Base-by-base conservation (phyloP, 2,329 filamentous ascomycete genomes). In the Fusarium sp. region DNA sequence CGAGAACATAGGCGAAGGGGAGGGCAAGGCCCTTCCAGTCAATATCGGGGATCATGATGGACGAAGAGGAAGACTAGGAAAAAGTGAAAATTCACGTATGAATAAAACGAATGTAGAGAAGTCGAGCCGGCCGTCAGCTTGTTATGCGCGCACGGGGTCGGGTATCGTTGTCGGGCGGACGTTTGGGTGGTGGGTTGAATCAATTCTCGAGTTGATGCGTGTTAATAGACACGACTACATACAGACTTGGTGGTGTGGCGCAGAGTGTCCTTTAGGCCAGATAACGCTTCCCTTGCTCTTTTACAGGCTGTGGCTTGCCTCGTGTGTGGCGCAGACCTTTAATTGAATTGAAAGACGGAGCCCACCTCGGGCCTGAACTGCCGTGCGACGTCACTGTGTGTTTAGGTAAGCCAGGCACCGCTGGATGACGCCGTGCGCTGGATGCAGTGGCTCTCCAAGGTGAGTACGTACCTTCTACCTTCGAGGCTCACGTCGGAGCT, bases 21-120 rank as follows among this genome's bases (percentile, higher is more conserved):
- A 98, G 89, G 78, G 90, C 86, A 66, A 98, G 91, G 83, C 93
- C 92, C 82, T 92, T 84, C 94, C 94, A 97, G 86, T 97, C 89
- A 72, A 91, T 81, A 68, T 83, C 80, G 73, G 23, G 23, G 23
- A 88, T 81, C 85, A 89, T 88, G 63, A 71, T 79, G 77, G 70
- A 56, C 46, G 44, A 51, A 36, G 23, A 40, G 12, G 16, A 48
- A 52, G 50, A 60, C 48, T 46, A 52, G n/a, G 27, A 63, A 51
- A 47, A 47, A 40, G 59, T 34, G 13, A 63, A 18, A 50, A 30
- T n/a, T n/a, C 18, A 36, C 23, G 44, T 55, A n/a, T 18, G 59
- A n/a, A 48, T n/a, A 23, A 63, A 66, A 62, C n/a, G 65, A 73
- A 48, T 52, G 60, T 61, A 72, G 40, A 58, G 12, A 57, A 68